Percentiles rank a stretch among this genome's conserved stretches.
These are phyloP conservation scores for Pneumocystis jirovecii DNA, from an alignment of 1,139 yeast species.

Conservation along the genomic window DNA sequence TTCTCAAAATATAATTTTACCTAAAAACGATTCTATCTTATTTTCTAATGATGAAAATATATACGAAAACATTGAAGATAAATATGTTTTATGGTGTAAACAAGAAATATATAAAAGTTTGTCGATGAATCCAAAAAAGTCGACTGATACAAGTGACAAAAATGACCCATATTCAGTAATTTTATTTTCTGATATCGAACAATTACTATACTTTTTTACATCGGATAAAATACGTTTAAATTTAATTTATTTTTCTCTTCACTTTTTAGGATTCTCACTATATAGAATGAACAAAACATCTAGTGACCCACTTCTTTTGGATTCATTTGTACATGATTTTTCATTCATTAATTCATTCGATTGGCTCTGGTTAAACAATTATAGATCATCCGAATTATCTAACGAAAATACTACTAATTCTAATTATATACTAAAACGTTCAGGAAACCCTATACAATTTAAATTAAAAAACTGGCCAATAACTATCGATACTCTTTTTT, in stretches of 20 bases:
- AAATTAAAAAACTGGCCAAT: neutral
- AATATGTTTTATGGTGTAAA: neutral
- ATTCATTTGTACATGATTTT: neutral
- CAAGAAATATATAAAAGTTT: neutral
- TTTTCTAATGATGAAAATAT: neutral
- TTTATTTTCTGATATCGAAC: neutral
- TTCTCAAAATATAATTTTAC: neutral
- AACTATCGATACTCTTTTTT: neutral
- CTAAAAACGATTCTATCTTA: neutral
- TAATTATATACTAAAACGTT: neutral
- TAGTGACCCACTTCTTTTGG: neutral
- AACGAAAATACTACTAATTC: neutral
- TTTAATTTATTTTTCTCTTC: neutral
- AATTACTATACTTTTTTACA: neutral
- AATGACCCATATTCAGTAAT: neutral
- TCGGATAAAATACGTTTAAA: neutral
- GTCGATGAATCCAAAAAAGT: neutral
- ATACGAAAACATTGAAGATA: neutral
- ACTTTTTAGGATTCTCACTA: neutral
- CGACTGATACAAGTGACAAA: neutral
- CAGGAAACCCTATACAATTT: neutral
- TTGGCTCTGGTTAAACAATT: neutral
- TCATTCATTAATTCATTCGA: neutral
- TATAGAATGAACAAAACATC: neutral
- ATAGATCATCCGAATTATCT: neutral